A percentile compares a stretch with the other conserved stretches of the same genome.
These are phyloP conservation scores for Pseudonitzschia multistriata DNA, from an alignment of 108 stramenopile species.

Conservation along the genomic window DNA sequence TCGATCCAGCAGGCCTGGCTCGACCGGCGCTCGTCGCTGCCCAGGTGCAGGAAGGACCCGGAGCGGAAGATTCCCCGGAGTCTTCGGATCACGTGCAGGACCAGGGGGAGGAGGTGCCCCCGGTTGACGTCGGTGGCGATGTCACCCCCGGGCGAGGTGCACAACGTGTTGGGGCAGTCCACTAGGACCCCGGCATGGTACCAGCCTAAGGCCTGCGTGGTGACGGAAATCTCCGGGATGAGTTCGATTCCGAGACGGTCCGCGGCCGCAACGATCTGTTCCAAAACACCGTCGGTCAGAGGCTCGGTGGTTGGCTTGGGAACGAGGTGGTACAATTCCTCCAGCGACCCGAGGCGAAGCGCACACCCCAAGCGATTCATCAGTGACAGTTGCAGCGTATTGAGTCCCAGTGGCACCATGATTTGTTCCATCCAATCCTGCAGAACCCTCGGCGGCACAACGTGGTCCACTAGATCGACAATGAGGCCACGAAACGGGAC, in stretches of 20 bases:
- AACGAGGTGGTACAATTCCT: slow-evolving; percentile 5
- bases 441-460: neutral
- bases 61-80: slow-evolving; percentile 2
- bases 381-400: slow-evolving; percentile 11
- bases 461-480: slow-evolving; percentile 3
- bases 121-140: slow-evolving; percentile 9
- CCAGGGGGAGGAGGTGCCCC: slow-evolving; percentile 8
- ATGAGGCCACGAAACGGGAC: slow-evolving; percentile 2
- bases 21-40: slow-evolving; percentile 14
- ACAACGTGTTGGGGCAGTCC: slow-evolving; percentile 26
- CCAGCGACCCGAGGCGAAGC: neutral
- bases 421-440: slow-evolving; percentile 4
- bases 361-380: slow-evolving; percentile 10
- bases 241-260: slow-evolving; percentile 20
- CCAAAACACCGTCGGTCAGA: neutral
- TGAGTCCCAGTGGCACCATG: slow-evolving; percentile 10
- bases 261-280: neutral
- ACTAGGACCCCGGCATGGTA: slow-evolving; percentile 22
- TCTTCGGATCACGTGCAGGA: neutral
- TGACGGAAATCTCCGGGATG: slow-evolving; percentile 40
- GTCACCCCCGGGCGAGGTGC: neutral
- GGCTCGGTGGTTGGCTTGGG: neutral
- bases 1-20: slow-evolving; percentile 16
- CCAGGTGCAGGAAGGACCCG: slow-evolving; percentile 8
- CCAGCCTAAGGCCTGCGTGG: slow-evolving; percentile 33